Base-by-base conservation (phyloP, 106 monocot species). In the Dendrobium catenatum region DNA sequence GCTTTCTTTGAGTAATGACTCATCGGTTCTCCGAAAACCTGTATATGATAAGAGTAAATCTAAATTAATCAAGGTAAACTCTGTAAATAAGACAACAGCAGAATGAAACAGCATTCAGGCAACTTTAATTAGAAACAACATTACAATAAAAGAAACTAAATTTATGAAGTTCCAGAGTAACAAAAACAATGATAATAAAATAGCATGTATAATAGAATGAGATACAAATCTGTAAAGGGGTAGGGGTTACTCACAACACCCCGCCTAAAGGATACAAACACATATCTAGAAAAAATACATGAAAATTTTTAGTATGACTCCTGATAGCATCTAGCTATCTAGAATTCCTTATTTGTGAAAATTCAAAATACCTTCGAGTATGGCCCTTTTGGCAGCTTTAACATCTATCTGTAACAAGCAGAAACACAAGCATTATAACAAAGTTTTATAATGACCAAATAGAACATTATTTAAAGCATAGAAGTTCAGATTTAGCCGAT, bases 1-100 rank as follows among this genome's bases (percentile, higher is more conserved):
- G 86, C 95, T 92, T 88, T 95, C 95, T 85, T 85, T 77, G 47
- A 95, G 89, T 55, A 95, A 85, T 48, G 78, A 83, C 24, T 89
- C 86, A 78, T 95, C 95, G 0, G 92, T 95, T 82, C 75, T 95
- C 24, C 79, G 86, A 75, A 95, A 95, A 55, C 95, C 95, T 95
- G 85, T 40, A 72, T 55, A 89, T 78, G 22, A 73, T 73, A 33
- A 37, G 43, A 19, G 48, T 27, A 70, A 70, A 76, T 55, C 55
- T 64, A 68, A 76, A 76, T 76, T 4, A 70, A 70, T 37, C 15
- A 70, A 70, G 37, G 33, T 37, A 29, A 29, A 70, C 70, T 16
- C 26, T 26, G 26, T 24, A 66, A n/a, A 24, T 26, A 66, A 26
- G 64, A 66, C 4, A 66, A 9, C 70, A 33, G 16, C 8, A 33